phyloP scores from a whole-genome alignment of 192 early-diverging fungal genomes.

The Kappamyces sp. region DNA sequence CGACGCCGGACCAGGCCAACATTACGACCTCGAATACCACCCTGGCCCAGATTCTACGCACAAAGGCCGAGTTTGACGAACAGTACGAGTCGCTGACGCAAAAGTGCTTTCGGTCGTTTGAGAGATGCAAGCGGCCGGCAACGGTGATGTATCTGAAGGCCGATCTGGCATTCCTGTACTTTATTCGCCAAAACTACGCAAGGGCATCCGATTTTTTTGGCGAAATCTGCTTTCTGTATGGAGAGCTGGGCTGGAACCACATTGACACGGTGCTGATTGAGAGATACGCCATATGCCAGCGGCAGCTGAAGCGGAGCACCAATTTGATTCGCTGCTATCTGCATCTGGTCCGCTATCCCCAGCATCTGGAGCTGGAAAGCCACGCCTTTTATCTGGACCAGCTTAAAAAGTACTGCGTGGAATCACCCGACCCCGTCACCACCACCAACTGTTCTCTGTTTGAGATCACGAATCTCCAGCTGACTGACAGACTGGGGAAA shows the following conservation, averaged over 20 bases:
- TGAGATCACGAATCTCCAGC: too few relatives aligned
- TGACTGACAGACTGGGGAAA: too few relatives aligned
- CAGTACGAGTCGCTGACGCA: conserved; percentile 58
- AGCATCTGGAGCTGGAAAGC: conserved; percentile 3
- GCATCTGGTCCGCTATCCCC: conserved; percentile 3
- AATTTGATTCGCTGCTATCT: conserved; percentile 43
- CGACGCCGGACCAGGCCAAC: conserved; percentile 12
- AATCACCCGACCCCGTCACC: too few relatives aligned
- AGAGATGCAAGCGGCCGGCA: conserved; percentile 53
- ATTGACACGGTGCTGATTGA: conserved; percentile 63
- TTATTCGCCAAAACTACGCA: conserved; percentile 54
- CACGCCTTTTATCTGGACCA: conserved; percentile 7
- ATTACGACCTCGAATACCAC: conserved; percentile 24
- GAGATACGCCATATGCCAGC: conserved; percentile 60
- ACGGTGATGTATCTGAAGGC: conserved; percentile 60
- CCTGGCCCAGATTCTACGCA: conserved; percentile 51
- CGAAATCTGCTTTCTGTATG: conserved; percentile 50
- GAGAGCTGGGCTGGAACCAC: conserved; percentile 54
- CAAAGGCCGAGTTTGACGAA: conserved; percentile 61
- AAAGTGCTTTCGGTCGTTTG: conserved; percentile 36
- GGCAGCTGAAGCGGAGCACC: conserved; percentile 42
- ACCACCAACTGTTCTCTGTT: too few relatives aligned
- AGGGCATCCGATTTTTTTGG: conserved; percentile 61
- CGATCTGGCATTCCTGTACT: conserved; percentile 72
- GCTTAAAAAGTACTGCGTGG: too few relatives aligned